Percentiles rank a stretch among this genome's conserved stretches.
Evolutionary conservation across 2,329 filamentous ascomycete genomes (phyloP).

Genomic region (Pseudogymnoascus sp.): DNA sequence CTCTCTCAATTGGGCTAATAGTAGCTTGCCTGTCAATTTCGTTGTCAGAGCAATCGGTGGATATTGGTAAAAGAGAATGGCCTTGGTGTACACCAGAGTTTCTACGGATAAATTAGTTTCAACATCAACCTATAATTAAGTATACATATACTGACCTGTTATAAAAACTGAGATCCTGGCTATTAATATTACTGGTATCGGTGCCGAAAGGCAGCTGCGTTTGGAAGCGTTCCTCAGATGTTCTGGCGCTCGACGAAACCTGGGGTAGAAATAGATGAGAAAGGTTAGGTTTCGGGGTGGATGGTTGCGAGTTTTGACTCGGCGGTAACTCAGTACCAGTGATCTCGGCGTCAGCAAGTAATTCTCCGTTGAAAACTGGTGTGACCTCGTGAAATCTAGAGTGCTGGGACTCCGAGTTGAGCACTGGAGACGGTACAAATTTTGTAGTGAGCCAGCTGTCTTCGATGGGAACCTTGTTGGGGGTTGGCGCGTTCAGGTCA

Average conservation of each 20-base stretch:
- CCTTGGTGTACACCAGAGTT: background rate
- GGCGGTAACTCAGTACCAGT: background rate
- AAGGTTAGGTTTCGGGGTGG: background rate
- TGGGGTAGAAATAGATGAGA: slow-evolving; percentile 3
- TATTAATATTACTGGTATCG: background rate
- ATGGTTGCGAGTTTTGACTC: background rate
- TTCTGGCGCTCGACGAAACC: background rate
- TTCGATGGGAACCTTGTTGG: background rate
- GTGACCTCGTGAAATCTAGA: slow-evolving; percentile 2
- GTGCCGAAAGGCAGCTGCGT: slow-evolving; percentile 1
- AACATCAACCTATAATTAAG: background rate
- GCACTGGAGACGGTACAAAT: background rate
- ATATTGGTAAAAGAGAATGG: background rate
- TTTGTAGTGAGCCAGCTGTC: slow-evolving; percentile 7
- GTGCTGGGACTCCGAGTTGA: background rate
- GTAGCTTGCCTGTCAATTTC: background rate
- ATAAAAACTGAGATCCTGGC: background rate
- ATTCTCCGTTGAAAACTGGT: background rate
- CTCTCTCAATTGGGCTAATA: background rate
- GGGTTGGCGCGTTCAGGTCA: background rate
- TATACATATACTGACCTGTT: background rate
- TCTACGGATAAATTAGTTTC: background rate
- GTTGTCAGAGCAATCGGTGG: background rate
- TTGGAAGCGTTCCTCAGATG: background rate
- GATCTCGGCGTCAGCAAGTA: background rate